phyloP scores from a whole-genome alignment of 225 moss, liverwort and hornwort species.

The Sphagnum contortum region DNA sequence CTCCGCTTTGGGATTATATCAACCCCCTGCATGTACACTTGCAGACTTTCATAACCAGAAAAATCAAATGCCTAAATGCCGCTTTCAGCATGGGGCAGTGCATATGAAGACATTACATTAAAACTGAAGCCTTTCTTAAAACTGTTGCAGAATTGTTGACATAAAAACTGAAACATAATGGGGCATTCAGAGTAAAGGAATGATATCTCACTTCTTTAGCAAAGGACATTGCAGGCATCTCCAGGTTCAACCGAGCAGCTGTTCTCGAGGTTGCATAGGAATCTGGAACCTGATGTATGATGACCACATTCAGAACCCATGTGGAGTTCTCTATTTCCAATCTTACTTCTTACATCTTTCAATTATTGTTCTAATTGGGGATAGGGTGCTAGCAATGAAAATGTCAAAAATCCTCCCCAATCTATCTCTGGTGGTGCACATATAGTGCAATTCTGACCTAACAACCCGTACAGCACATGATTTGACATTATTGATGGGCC shows the following conservation, averaged over 20 bases:
- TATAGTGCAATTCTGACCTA: background rate
- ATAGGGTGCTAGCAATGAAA: background rate
- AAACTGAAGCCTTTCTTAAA: background rate
- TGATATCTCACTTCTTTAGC: no score
- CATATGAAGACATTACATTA: no score
- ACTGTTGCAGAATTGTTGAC: background rate
- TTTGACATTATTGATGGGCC: background rate
- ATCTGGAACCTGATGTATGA: background rate
- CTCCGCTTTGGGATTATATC: conserved; percentile 68
- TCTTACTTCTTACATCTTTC: no score
- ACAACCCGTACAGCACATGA: background rate
- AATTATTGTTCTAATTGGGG: no score
- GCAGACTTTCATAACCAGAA: background rate
- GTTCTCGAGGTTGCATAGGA: no score
- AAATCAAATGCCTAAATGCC: background rate
- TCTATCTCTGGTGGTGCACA: background rate
- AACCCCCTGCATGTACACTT: conserved; percentile 41
- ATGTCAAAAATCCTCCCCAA: background rate
- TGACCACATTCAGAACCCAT: background rate
- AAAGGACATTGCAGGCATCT: no score
- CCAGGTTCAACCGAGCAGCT: no score
- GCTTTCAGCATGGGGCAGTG: no score
- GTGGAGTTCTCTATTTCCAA: no score
- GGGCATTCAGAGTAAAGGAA: no score
- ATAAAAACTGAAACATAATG: background rate